Conservation (phyloP, 139 green algal species). For the Chara braunii region DNA sequence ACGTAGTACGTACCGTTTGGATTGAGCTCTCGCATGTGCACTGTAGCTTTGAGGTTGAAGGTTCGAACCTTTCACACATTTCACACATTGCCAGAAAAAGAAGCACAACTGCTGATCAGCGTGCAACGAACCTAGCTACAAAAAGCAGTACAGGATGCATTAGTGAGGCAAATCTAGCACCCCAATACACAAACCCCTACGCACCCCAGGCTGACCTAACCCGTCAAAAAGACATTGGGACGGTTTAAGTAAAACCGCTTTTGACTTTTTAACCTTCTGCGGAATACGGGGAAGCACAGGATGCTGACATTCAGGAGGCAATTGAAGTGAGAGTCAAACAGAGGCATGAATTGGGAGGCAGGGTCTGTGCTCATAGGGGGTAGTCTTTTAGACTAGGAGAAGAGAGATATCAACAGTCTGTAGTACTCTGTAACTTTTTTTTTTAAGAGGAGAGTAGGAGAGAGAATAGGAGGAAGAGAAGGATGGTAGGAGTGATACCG, state of each 20-base stretch:
- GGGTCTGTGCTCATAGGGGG: too few species aligned
- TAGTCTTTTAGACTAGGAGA: too few species aligned
- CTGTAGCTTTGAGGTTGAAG: slow-evolving; percentile 77
- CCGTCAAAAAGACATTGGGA: not conserved
- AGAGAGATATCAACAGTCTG: too few species aligned
- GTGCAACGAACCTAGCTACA: not conserved
- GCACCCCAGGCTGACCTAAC: not conserved
- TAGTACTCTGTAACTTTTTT: too few species aligned
- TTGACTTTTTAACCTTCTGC: not conserved
- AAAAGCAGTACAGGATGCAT: not conserved
- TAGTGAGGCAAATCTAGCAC: not conserved
- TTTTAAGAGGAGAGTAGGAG: too few species aligned
- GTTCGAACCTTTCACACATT: slow-evolving; percentile 54
- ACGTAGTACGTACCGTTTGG: slow-evolving; percentile 45
- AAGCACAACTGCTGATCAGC: not conserved
- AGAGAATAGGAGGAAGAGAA: too few species aligned
- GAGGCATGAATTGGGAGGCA: too few species aligned
- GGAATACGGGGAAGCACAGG: too few species aligned
- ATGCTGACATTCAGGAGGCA: too few species aligned
- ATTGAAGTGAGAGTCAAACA: too few species aligned
- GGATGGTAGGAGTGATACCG: too few species aligned
- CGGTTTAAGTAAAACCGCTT: not conserved
- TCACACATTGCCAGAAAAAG: not conserved
- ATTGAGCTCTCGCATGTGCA: slow-evolving; percentile 88
- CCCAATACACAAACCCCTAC: not conserved